Base-by-base conservation (phyloP, 148 eudicot species). In the Euryodendron excelsum region DNA sequence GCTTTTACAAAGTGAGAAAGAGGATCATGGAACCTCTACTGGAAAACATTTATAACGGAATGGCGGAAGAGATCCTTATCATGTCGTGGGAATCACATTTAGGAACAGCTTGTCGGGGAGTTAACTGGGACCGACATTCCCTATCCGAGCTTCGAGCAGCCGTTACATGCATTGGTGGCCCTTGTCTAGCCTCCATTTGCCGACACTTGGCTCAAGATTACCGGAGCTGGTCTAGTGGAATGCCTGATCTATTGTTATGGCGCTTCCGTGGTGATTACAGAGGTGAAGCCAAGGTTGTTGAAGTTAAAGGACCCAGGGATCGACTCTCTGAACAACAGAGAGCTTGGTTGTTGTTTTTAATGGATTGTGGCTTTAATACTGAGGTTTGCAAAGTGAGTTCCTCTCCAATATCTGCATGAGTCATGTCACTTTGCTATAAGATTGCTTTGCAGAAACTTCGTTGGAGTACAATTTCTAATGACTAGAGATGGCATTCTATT, bases 261-360 rank as follows among this genome's bases (percentile, higher is more conserved):
- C 95, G 94, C 12, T 91, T 94, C 65, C 85, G 84, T 72, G 93
- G 90, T 71, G 87, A 88, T 36, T 89, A 94, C 47, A 83, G 79
- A 56, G 98, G 98, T 47, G 97, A 94, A 85, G 98, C 98, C 59
- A 94, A 92, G 87, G 92, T 94, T 79, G 98, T 92, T 79, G 98
- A 94, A 87, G 98, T 94, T 67, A 94, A 94, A 82, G 98, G 98
- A 62, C 98, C 96, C 3, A 90, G 82, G 79, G 98, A 94, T 76
- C 80, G 90, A n/a, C 94, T 94, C 69, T 92, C 98, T 37, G 98
- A 94, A 80, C 98, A 94, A 81, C 98, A 94, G 81, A 85, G 97
- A 73, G 98, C 97, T 1, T 94, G 98, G 97, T 78, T 94, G 89
- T 88, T 94, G 48, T 85, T 90, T 53, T 78, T 94, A 68, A 89